Base-by-base conservation (phyloP, 257 asterid species). In the Solanum etuberosum region DNA sequence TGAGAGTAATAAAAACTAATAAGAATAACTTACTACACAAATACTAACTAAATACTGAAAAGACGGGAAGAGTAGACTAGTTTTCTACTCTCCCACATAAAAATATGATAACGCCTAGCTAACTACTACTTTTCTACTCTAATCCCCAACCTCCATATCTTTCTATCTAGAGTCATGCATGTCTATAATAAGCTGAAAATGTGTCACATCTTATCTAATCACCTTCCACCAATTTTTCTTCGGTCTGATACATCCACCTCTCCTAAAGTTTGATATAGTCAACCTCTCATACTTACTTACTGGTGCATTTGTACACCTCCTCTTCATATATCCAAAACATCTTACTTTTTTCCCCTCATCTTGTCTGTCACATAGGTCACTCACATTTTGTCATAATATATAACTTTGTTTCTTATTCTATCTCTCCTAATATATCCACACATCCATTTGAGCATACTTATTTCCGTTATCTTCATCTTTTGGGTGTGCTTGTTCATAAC, bases 61-160 rank as follows among this genome's bases (percentile, higher is more conserved):
- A 4, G 31, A 23, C 9, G 70, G 2, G 70, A 59, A 59, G 13
- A 59, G 68, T n/a, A 6, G 29, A 4, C 3, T 4, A 23, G 31
- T 7, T 15, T 15, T 3, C 9, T 7, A 12, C 70, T 61, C 15
- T 61, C 70, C 70, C 7, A 23, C 31, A 23, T 9, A 23, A 61
- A 25, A 61, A 0, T n/a, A 61, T 2, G 70, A 23, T 6, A 23
- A 61, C 5, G 4, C 70, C 10, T 0, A 4, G 0, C 3, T 23
- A 23, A 4, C 1, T 61, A 61, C 14, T 9, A 61, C 2, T 23
- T 5, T 61, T 61, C 7, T 23, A 9, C 6, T 9, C 3, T 61
- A 25, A 4, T 61, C 4, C 1, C 0, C 70, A 4, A 61, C 0
- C 1, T 59, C 2, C 27, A 1, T 23, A 4, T 23, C 0, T 9